phyloP scores from a whole-genome alignment of 345 rosid species.

The Acer yangbiense region DNA sequence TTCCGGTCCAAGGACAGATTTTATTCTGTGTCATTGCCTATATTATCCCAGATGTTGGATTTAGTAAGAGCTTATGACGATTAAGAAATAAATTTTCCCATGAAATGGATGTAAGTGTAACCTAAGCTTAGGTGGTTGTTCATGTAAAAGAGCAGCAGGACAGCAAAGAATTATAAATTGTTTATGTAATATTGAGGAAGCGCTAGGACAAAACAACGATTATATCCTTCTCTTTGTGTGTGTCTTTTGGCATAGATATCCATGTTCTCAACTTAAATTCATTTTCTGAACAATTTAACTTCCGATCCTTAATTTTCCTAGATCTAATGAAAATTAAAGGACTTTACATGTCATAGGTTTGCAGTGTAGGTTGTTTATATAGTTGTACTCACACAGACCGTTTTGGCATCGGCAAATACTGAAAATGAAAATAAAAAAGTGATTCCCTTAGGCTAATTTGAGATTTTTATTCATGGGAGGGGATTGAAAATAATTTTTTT shows the following conservation, averaged over 20 bases:
- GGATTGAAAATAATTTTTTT: neutral
- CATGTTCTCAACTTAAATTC: neutral
- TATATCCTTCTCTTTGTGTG: neutral
- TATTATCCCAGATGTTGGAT: neutral
- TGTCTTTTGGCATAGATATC: neutral
- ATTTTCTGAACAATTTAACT: neutral
- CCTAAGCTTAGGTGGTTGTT: neutral
- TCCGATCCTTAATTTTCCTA: neutral
- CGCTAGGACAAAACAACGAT: neutral
- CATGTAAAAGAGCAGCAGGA: neutral
- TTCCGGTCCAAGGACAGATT: neutral
- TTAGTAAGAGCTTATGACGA: neutral
- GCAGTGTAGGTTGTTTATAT: neutral
- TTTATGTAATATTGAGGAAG: neutral
- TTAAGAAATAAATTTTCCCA: neutral
- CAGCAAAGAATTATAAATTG: neutral
- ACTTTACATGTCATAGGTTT: neutral
- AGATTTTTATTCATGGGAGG: neutral
- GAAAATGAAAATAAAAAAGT: neutral
- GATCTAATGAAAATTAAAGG: neutral
- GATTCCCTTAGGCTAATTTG: neutral
- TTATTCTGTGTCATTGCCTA: neutral
- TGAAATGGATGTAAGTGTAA: neutral
- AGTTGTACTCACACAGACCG: neutral
- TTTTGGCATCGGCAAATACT: neutral